Base-by-base conservation (phyloP, 1,284 basidiomycete genomes). In the Peniophora sp. region DNA sequence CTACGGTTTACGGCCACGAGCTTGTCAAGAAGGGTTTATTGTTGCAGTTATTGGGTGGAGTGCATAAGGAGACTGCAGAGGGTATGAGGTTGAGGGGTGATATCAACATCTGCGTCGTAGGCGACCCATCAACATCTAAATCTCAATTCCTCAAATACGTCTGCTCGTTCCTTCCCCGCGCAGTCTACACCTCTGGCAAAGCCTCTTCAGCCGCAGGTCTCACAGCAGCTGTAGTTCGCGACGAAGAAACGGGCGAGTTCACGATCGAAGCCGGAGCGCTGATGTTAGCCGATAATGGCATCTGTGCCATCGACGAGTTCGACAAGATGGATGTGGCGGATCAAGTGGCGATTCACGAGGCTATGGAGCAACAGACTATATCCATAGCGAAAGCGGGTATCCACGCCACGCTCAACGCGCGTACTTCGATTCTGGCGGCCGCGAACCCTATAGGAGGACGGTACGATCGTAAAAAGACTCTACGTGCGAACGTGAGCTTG, bases 321-420 rank as follows among this genome's bases (percentile, higher is more conserved):
- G 96, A 99, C 80, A 99, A 99, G 73, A 99, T 99, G 97, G 96
- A 99, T 67, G 82, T 98, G 46, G 85, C 92, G 2, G 97, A 99
- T 68, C 97, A 99, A 67, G 94, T 99, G 43, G 97, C 97, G 34
- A 99, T 99, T 59, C 97, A 99, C 78, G 96, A 99, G 77, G 95
- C 97, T 2, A 99, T 99, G 96, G 96, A 99, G 82, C 96, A 99
- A 71, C 96, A 99, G 73, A 99, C 96, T 1, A 98, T 99, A 62
- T 97, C 94, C 34, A 98, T 99, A 59, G 97, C 97, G 50, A 99
- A 99, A 68, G 97, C 97, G 2, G 97, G 97, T 55, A 98, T 99
- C 59, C 96, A 99, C 64, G 96, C 97, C 1, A 99, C 97, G 0
- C 79, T 99, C 48, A 99, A 99, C 61, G 97, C 97, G 0, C 85